Evolutionary conservation across 306 rosid genomes (phyloP).

Genomic region (Fagus crenata): DNA sequence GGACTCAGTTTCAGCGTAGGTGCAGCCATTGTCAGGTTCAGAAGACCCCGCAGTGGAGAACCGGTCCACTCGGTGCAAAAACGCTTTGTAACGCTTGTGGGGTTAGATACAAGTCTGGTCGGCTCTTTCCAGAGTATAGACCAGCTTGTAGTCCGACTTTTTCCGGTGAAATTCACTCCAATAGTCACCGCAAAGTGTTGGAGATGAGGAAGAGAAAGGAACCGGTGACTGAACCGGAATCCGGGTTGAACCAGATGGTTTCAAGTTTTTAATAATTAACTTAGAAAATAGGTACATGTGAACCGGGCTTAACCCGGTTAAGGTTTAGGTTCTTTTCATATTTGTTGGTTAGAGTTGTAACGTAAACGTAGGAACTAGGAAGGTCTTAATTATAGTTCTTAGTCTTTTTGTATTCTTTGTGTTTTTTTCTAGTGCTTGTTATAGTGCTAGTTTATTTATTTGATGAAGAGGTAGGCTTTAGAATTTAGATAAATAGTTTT

Average conservation of each 20-base stretch:
- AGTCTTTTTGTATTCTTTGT: neutral
- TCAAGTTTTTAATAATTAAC: conserved; percentile 42
- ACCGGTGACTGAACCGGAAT: conserved; percentile 30
- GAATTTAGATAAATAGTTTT: neutral
- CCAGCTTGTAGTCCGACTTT: conserved; percentile 97
- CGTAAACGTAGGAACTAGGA: conserved; percentile 25
- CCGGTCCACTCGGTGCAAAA: conserved; percentile 87
- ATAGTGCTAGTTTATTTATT: conserved; percentile 5
- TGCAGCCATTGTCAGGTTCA: conserved; percentile 89
- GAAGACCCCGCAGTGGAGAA: conserved; percentile 95
- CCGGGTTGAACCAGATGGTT: conserved; percentile 44
- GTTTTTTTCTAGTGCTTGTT: neutral
- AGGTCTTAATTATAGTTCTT: conserved; percentile 9
- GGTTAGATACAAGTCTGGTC: conserved; percentile 86
- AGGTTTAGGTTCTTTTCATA: conserved; percentile 28
- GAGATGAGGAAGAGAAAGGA: conserved; percentile 81
- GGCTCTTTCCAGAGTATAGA: conserved; percentile 89
- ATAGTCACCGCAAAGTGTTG: conserved; percentile 85
- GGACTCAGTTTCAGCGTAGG: conserved; percentile 59
- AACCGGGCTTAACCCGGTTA: conserved; percentile 38
- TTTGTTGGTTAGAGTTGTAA: conserved; percentile 18
- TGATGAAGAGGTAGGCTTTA: neutral
- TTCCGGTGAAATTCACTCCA: conserved; percentile 65
- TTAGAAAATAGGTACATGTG: conserved; percentile 12
- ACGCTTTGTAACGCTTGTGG: conserved; percentile 96